Evolutionary conservation across 2,329 filamentous ascomycete genomes (phyloP).

Genomic region (Fusarium sp.): DNA sequence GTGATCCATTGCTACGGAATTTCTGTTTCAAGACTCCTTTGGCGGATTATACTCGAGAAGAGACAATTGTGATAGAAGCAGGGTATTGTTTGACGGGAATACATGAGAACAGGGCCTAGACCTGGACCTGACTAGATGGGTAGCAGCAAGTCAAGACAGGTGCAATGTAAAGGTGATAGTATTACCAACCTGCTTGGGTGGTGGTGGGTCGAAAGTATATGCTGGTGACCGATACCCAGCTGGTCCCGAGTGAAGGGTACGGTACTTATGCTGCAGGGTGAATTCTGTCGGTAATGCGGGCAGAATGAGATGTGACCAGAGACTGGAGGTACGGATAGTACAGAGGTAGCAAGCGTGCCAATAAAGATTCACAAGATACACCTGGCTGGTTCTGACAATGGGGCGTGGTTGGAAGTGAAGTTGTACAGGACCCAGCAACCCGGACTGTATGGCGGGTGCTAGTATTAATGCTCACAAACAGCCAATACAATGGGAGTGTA

Average conservation of each 20-base stretch:
- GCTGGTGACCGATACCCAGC: conserved; percentile 34
- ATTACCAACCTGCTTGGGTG: conserved; percentile 1
- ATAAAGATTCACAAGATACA: conserved; percentile 15
- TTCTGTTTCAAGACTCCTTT: conserved; percentile 14
- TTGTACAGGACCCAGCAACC: conserved; percentile 26
- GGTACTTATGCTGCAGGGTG: conserved; percentile 13
- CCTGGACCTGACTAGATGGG: conserved; percentile 1
- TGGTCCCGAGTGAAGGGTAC: conserved; percentile 41
- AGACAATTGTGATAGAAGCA: conserved; percentile 21
- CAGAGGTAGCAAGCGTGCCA: conserved; percentile 2
- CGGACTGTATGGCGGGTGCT: conserved; percentile 42
- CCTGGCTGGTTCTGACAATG: conserved; percentile 19
- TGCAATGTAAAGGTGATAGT: neutral
- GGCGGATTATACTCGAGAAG: conserved; percentile 21
- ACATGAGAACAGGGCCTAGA: conserved; percentile 36
- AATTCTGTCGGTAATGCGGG: conserved; percentile 16
- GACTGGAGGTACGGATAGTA: neutral
- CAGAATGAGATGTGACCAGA: conserved; percentile 25
- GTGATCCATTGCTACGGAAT: conserved; percentile 40
- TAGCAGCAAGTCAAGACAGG: conserved; percentile 11
- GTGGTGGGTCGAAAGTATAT: conserved; percentile 37
- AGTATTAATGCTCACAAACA: conserved; percentile 27
- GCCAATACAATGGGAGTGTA: conserved; percentile 29
- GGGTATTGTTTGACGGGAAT: conserved; percentile 22
- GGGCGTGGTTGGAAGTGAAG: conserved; percentile 28